Conservation (phyloP, 352 stramenopile genomes). For the Phytophthora rubi region DNA sequence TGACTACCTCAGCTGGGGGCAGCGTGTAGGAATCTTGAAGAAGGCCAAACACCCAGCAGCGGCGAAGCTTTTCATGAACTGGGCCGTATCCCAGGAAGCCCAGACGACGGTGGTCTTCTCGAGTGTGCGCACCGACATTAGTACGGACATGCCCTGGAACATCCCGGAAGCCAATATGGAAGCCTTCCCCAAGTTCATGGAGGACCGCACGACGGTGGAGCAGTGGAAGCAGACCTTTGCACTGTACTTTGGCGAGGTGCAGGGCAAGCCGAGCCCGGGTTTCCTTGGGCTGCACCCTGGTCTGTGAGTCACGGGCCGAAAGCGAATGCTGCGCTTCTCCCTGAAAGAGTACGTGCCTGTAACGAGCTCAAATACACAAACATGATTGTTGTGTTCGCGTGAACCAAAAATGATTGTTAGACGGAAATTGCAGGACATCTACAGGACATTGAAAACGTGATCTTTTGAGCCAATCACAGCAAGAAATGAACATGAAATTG, state of each 20-base stretch:
- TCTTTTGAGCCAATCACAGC: too few species aligned
- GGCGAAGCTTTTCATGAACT: slow-evolving; percentile 68
- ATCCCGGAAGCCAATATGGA: slow-evolving; percentile 39
- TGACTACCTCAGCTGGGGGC: slow-evolving; percentile 50
- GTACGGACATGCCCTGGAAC: slow-evolving; percentile 38
- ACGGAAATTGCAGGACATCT: too few species aligned
- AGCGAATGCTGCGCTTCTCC: neutral
- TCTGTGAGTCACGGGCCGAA: slow-evolving; percentile 13
- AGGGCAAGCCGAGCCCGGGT: slow-evolving; percentile 46
- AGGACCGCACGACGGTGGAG: slow-evolving; percentile 54
- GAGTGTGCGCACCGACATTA: slow-evolving; percentile 52
- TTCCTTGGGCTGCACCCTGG: slow-evolving; percentile 53
- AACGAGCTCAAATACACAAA: neutral
- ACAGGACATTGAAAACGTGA: too few species aligned
- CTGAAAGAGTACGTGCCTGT: too few species aligned
- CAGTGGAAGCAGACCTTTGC: slow-evolving; percentile 49
- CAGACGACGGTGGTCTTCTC: slow-evolving; percentile 36
- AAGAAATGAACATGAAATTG: too few species aligned
- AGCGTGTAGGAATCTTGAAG: slow-evolving; percentile 58
- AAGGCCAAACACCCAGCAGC: slow-evolving; percentile 58
- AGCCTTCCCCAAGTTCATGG: slow-evolving; percentile 54
- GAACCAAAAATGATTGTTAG: neutral
- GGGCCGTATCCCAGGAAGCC: slow-evolving; percentile 43
- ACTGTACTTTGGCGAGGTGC: slow-evolving; percentile 64
- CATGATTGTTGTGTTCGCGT: neutral